A percentile compares a stretch with the other conserved stretches of the same genome.
phyloP scores from a whole-genome alignment of 192 early-diverging fungal genomes.

The Blastocladiella britannica region DNA sequence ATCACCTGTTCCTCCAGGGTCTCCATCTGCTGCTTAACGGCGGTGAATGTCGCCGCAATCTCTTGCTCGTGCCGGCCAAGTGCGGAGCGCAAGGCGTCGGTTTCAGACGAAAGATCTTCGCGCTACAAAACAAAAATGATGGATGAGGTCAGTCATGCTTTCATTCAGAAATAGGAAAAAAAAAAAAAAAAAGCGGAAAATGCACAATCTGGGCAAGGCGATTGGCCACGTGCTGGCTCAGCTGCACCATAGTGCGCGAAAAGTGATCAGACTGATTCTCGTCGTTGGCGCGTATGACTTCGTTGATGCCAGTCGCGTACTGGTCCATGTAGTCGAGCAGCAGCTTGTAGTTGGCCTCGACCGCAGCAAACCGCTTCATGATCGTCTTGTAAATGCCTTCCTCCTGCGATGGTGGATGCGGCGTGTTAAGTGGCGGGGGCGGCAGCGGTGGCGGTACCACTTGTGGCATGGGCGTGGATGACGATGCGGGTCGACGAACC shows the following conservation, averaged over 20 bases:
- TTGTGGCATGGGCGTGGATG: conserved; percentile 6
- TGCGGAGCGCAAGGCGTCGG: background rate
- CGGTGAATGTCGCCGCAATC: background rate
- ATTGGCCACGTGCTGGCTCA: conserved; percentile 18
- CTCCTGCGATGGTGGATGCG: conserved; percentile 7
- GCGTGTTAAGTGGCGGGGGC: conserved; percentile 16
- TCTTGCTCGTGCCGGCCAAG: background rate
- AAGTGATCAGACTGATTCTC: conserved; percentile 38
- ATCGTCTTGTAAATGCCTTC: conserved; percentile 82
- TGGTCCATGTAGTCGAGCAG: conserved; percentile 55
- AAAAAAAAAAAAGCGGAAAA: background rate
- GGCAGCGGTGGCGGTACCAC: conserved; percentile 4
- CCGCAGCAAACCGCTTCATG: conserved; percentile 50
- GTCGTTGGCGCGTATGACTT: conserved; percentile 34
- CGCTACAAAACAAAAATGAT: background rate
- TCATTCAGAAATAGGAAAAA: background rate
- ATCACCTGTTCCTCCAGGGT: background rate
- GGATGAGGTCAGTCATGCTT: background rate
- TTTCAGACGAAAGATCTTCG: background rate
- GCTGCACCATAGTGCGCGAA: conserved; percentile 35
- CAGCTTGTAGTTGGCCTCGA: conserved; percentile 64
- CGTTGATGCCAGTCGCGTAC: conserved; percentile 47
- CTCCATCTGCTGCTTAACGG: background rate
- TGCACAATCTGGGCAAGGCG: background rate
- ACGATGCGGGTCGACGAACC: conserved; percentile 4